Base-by-base conservation (phyloP, 495 filamentous ascomycete genomes). In the Podospora anserina region DNA sequence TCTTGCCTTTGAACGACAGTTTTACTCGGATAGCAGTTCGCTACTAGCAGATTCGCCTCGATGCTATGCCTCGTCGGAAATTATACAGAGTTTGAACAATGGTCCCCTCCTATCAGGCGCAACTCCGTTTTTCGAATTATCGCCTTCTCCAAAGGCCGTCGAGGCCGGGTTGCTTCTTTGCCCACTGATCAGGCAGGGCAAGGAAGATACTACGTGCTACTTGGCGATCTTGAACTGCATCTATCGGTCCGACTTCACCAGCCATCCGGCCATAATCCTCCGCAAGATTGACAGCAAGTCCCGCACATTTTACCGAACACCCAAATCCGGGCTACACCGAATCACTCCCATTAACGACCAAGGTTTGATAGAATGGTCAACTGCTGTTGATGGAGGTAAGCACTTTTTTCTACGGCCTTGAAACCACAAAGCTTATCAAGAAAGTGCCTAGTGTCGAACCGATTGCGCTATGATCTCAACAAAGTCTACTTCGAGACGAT, bases 61-160 rank as follows among this genome's bases (percentile, higher is more conserved):
- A 44, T 63, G 61, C 32, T 63, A 49, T 49, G 61, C 15, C 30
- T 63, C 61, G 3, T 63, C 61, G 19, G 61, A 63, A 26, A 44
- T 63, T 32, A 16, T 9, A n/a, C 61, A 63, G 30, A 19, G 18
- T 39, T 49, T 49, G 20, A 20, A n/a, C 6, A 16, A 44, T 19
- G 61, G 61, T 19, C 61, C 61, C 11, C 7, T 32, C n/a, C 34
- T 28, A 13, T n/a, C 61, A n/a, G 61, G 30, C 18, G 18, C 61
- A 9, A 28, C 28, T n/a, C 19, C 61, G 2, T 63, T 27, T 5
- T 63, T 20, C 61, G 30, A 63, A 11, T 19, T 63, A n/a, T 39
- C 19, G 6, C 61, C 61, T 2, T 39, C 61, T 2, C 34, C 61
- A 18, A 63, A 63, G 34, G 61, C 61, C 32, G 61, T 63, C 18